Evolutionary conservation across 768 basidiomycete species (phyloP).

Genomic region (Lactarius akahatsu): DNA sequence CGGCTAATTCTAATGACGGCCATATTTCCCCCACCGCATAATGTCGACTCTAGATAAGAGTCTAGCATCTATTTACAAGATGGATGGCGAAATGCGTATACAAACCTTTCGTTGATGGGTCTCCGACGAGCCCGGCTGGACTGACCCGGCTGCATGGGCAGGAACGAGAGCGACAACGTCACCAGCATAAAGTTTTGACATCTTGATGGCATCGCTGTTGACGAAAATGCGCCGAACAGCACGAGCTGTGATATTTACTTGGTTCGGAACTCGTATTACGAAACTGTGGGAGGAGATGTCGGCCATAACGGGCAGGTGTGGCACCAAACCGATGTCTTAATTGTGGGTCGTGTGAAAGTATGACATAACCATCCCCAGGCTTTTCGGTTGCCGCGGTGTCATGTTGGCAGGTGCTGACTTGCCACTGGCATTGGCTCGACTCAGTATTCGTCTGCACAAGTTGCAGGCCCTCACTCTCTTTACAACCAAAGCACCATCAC

Average conservation of each 20-base stretch:
- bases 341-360: background rate
- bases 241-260: constrained; percentile 35
- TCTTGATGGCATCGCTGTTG: constrained; percentile 60
- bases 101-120: constrained; percentile 17
- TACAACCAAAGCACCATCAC: background rate
- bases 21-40: constrained; percentile 65
- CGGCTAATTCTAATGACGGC: constrained; percentile 66
- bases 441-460: background rate
- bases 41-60: constrained; percentile 46
- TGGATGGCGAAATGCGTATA: constrained; percentile 23
- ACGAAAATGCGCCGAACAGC: constrained; percentile 62
- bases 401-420: background rate
- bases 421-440: constrained; percentile 2
- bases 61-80: constrained; percentile 20
- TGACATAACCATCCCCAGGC: background rate
- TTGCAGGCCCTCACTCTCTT: constrained; percentile 17
- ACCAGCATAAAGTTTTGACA: constrained; percentile 61
- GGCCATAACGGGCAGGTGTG: constrained; percentile 3
- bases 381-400: background rate
- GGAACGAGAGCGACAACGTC: constrained; percentile 61
- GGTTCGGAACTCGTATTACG: constrained; percentile 8
- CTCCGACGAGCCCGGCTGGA: constrained; percentile 20
- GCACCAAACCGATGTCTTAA: background rate
- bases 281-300: constrained; percentile 18
- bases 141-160: constrained; percentile 23